Base-by-base conservation (phyloP, 768 basidiomycete species). In the Strobilomyces confusus region DNA sequence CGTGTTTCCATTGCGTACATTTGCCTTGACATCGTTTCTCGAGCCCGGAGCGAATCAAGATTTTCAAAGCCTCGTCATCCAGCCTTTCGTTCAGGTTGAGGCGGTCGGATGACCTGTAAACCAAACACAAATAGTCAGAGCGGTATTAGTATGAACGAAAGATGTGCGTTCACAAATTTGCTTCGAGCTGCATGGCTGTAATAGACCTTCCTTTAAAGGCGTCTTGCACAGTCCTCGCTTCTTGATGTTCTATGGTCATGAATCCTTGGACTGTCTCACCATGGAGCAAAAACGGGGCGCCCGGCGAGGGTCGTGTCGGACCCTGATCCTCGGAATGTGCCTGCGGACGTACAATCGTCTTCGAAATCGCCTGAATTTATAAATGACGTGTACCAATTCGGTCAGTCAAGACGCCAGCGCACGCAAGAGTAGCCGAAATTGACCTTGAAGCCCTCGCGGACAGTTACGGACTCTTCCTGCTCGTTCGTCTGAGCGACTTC, bases 401-500 rank as follows among this genome's bases (percentile, higher is more conserved):
- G 30, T 58, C 42, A 51, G 26, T 14, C 9, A 1, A 30, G 15
- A 32, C 7, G 2, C 4, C 20, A 9, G 0, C 15, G 1, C 17
- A 3, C 1, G 44, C n/a, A n/a, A 47, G 8, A 14, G 20, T 4
- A 5, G 13, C 13, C 32, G n/a, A 5, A 15, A 67, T 13, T 59
- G 14, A 81, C 82, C 58, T 63, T 68, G 59, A 82, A 82, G 0
- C 81, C 81, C 5, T 69, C 65, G 15, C 71, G 70, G 9, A 68
- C 61, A 1, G 64, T 61, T 2, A 80, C 79, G 5, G 71, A 69
- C 58, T 82, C 82, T 49, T 80, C 80, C 55, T 82, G 77, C 44
- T 82, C 79, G 17, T 73, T 74, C 7, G 76, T 80, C 62, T 83
- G 80, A 0, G 72, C 64, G 0, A 84, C 82, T 42, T 78, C 75